Conservation (phyloP, 1,139 yeast genomes). For the Magnusiomyces suaveolens region DNA sequence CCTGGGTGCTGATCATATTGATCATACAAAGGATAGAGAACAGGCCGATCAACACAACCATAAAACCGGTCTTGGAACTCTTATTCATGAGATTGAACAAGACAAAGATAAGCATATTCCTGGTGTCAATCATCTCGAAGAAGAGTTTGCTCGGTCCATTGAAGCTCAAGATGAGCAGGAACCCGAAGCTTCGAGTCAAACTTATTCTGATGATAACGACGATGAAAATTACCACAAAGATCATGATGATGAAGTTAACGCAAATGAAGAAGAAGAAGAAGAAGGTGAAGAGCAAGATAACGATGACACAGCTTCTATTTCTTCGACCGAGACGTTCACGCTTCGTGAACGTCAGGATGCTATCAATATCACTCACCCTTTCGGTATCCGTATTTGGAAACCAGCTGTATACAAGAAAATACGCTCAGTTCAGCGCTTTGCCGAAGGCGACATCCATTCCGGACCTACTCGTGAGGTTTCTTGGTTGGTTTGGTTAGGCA, state of each 20-base stretch:
- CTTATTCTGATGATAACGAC: neutral
- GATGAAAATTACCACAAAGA: neutral
- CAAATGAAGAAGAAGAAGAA: conserved; percentile 4
- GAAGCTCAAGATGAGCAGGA: neutral
- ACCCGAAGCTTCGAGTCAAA: neutral
- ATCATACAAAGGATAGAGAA: neutral
- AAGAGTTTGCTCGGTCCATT: neutral
- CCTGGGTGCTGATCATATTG: neutral
- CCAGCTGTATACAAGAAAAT: conserved; percentile 91
- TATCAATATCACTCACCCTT: conserved; percentile 92
- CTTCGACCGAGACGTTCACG: conserved; percentile 63
- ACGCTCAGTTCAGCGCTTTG: conserved; percentile 84
- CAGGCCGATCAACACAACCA: neutral
- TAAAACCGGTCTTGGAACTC: neutral
- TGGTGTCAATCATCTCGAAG: neutral
- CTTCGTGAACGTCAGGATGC: conserved; percentile 90
- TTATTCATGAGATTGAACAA: neutral
- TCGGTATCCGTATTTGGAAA: conserved; percentile 97
- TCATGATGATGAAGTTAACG: neutral
- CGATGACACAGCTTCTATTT: conserved; percentile 39
- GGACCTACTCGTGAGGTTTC: conserved; percentile 48
- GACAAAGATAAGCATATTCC: neutral
- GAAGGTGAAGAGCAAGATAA: conserved; percentile 28
- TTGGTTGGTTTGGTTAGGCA: conserved; percentile 61
- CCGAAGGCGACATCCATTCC: conserved; percentile 90